Conservation (phyloP, 768 basidiomycete genomes). For the Dictyophora rubrovolvata region DNA sequence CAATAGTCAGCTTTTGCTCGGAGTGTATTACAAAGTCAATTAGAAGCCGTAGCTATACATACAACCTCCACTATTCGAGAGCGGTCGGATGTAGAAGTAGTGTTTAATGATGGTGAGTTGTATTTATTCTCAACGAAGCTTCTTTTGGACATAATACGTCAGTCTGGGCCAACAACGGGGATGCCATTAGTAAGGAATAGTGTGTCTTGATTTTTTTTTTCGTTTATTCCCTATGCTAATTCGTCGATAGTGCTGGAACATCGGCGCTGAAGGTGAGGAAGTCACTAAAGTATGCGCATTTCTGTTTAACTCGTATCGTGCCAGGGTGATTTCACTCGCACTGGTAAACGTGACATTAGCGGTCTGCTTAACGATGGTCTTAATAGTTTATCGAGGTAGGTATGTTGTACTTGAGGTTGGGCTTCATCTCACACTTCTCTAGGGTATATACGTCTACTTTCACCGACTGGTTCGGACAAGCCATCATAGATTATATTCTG, state of each 20-base stretch:
- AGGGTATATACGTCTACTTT: slow-evolving; percentile 86
- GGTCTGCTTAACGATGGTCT: slow-evolving; percentile 94
- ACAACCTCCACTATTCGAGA: slow-evolving; percentile 39
- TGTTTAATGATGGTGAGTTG: slow-evolving; percentile 69
- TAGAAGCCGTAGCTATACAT: slow-evolving; percentile 61
- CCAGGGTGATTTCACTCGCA: slow-evolving; percentile 85
- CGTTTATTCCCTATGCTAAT: slow-evolving; percentile 5
- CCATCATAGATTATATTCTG: slow-evolving; percentile 86
- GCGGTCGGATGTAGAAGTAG: slow-evolving; percentile 53
- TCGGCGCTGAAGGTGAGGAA: slow-evolving; percentile 83
- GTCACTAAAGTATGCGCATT: slow-evolving; percentile 5
- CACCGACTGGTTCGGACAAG: slow-evolving; percentile 95
- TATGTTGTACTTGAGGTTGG: background rate
- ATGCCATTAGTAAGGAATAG: slow-evolving; percentile 86
- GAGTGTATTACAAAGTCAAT: slow-evolving; percentile 63
- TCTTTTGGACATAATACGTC: background rate
- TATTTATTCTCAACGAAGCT: background rate
- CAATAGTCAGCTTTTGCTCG: slow-evolving; percentile 83
- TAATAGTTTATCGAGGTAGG: slow-evolving; percentile 78
- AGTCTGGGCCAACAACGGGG: slow-evolving; percentile 99
- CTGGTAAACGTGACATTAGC: slow-evolving; percentile 87
- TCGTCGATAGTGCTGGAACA: slow-evolving; percentile 69
- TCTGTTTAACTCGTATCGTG: slow-evolving; percentile 7
- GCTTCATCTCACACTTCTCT: background rate
- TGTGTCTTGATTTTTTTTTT: slow-evolving; percentile 26